Evolutionary conservation across 2,329 filamentous ascomycete species (phyloP).

Genomic region (Exophiala calicioides): DNA sequence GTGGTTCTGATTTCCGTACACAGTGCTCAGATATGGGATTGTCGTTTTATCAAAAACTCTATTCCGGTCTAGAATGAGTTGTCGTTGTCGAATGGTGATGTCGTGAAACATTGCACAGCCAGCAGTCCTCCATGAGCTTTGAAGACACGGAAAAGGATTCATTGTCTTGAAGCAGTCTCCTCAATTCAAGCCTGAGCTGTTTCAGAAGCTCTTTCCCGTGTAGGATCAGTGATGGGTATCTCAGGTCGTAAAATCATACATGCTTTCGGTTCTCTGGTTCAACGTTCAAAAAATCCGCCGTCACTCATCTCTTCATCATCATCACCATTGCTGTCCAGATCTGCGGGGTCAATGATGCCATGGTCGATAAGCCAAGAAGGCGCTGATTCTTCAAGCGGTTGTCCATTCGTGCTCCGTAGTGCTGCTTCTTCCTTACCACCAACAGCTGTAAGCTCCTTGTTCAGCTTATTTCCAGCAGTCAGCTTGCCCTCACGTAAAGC

Average conservation of each 20-base stretch:
- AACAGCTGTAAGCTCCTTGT: constrained; percentile 14
- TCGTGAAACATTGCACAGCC: too few relatives aligned
- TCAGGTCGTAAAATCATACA: constrained; percentile 19
- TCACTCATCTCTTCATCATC: constrained; percentile 33
- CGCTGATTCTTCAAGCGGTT: constrained; percentile 3
- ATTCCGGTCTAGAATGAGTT: too few relatives aligned
- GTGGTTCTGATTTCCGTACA: too few relatives aligned
- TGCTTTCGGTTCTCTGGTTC: neutral
- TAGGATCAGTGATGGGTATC: constrained; percentile 13
- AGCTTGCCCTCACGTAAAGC: constrained; percentile 34
- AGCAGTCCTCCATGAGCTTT: too few relatives aligned
- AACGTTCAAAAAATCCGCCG: constrained; percentile 44
- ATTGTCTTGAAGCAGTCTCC: neutral
- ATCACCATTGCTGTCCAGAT: constrained; percentile 23
- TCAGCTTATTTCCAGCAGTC: constrained; percentile 10
- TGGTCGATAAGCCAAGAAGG: constrained; percentile 25
- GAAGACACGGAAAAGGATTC: too few relatives aligned
- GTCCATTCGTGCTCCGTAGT: constrained; percentile 8
- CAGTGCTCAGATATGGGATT: too few relatives aligned
- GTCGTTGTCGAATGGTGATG: too few relatives aligned
- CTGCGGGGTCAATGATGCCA: constrained; percentile 21
- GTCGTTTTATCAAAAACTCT: too few relatives aligned
- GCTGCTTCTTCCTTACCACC: constrained; percentile 18
- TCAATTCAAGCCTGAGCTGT: too few relatives aligned
- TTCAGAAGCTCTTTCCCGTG: neutral